Percentiles rank a stretch among this genome's conserved stretches.
Evolutionary conservation across 495 filamentous ascomycete species (phyloP).

Genomic region (Penicillium arizonense): DNA sequence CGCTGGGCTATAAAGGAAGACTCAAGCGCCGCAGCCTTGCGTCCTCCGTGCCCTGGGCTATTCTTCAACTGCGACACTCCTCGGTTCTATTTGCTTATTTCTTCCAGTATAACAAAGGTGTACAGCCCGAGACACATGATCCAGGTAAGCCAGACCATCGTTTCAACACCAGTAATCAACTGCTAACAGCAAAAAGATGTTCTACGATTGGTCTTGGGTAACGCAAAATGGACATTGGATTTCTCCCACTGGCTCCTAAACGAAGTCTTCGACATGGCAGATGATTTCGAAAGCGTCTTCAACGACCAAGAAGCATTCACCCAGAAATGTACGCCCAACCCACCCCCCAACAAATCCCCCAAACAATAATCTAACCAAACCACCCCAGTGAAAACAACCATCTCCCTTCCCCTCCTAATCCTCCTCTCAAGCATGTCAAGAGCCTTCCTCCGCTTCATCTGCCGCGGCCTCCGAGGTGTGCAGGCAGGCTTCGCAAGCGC

Average conservation of each 20-base stretch:
- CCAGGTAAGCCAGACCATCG: constrained; percentile 46
- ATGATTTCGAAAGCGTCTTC: constrained; percentile 48
- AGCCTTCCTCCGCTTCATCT: constrained; percentile 65
- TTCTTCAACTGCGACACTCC: constrained; percentile 69
- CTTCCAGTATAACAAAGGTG: constrained; percentile 47
- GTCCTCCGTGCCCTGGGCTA: constrained; percentile 71
- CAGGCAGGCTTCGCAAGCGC: constrained; percentile 32
- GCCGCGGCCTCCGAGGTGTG: constrained; percentile 57
- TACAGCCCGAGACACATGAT: constrained; percentile 59
- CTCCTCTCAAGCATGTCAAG: constrained; percentile 73
- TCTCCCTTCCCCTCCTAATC: constrained; percentile 62
- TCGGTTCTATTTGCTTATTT: constrained; percentile 64
- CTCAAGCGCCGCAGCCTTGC: constrained; percentile 56
- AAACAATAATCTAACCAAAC: constrained; percentile 13
- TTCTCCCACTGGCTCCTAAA: constrained; percentile 68
- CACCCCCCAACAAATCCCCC: constrained; percentile 2
- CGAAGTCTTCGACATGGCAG: constrained; percentile 60
- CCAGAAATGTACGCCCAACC: constrained; percentile 37
- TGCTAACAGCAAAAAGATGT: constrained; percentile 30
- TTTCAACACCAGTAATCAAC: background rate
- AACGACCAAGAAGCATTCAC: constrained; percentile 42
- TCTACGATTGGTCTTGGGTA: constrained; percentile 41
- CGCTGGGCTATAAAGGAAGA: constrained; percentile 63
- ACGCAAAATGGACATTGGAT: constrained; percentile 63
- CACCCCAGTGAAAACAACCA: constrained; percentile 41